phyloP scores from a whole-genome alignment of 768 basidiomycete species.

The Mycena vulgaris region DNA sequence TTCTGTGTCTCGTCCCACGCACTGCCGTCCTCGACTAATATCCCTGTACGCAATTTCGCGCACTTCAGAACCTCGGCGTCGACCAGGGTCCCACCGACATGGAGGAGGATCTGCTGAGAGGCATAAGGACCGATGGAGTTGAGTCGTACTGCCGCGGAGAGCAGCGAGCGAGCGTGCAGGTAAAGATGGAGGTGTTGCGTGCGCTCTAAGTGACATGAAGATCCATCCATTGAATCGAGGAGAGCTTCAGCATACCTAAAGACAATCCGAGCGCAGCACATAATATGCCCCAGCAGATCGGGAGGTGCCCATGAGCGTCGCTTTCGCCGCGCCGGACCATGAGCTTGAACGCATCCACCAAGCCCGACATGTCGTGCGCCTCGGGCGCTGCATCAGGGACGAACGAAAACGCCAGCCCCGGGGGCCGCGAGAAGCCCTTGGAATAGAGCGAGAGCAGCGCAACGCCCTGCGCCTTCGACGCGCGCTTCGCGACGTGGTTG shows the following conservation, averaged over 20 bases:
- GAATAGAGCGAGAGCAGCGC: conserved; percentile 92
- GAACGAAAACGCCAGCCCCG: conserved; percentile 46
- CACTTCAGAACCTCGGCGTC: conserved; percentile 65
- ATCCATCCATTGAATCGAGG: not conserved
- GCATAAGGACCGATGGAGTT: conserved; percentile 95
- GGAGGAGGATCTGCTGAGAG: conserved; percentile 89
- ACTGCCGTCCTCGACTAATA: conserved; percentile 42
- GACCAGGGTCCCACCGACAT: conserved; percentile 78
- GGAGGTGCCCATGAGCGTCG: conserved; percentile 84
- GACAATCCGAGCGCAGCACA: conserved; percentile 83
- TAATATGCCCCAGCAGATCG: conserved; percentile 92
- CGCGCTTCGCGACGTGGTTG: conserved; percentile 90
- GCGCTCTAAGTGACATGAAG: conserved; percentile 67
- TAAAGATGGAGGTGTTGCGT: conserved; percentile 92
- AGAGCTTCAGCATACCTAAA: conserved; percentile 64
- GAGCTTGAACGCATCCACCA: conserved; percentile 82
- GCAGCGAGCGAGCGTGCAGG: conserved; percentile 89
- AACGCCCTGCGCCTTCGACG: conserved; percentile 92
- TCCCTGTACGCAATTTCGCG: conserved; percentile 64
- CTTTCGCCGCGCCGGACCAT: conserved; percentile 74
- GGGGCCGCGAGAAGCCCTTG: conserved; percentile 81
- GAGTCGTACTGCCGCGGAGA: conserved; percentile 93
- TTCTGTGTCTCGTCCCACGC: conserved; percentile 58
- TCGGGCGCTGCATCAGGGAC: conserved; percentile 40
- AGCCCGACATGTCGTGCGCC: conserved; percentile 46